A percentile compares a stretch with the other conserved stretches of the same genome.
Evolutionary conservation across 352 stramenopile species (phyloP).

Genomic region (Pythium rishiriense): DNA sequence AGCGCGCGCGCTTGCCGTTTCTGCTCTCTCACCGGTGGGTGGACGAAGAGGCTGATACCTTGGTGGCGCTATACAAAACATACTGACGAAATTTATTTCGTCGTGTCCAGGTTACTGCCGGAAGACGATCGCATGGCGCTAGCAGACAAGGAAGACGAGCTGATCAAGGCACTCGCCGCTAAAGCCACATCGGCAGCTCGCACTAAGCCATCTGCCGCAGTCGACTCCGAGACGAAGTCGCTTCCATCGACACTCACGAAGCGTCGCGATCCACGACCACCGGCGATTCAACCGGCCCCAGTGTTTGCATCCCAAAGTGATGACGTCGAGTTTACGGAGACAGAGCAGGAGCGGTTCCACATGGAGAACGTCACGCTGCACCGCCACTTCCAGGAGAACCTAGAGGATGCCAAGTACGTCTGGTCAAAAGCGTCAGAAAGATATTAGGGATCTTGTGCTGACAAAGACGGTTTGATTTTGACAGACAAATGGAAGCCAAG

Average conservation of each 20-base stretch:
- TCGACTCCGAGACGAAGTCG: neutral
- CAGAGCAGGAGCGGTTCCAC: conserved; percentile 56
- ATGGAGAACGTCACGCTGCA: conserved; percentile 78
- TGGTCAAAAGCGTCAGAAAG: too few species aligned
- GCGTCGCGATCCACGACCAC: neutral
- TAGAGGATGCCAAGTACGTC: conserved; percentile 83
- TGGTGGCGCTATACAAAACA: neutral
- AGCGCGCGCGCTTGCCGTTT: conserved; percentile 63
- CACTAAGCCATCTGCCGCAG: neutral
- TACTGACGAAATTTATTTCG: neutral
- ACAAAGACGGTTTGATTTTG: neutral
- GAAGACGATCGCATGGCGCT: conserved; percentile 57
- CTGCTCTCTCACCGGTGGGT: conserved; percentile 56
- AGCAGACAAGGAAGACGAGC: conserved; percentile 48
- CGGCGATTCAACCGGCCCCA: conserved; percentile 11
- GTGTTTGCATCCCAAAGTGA: conserved; percentile 50
- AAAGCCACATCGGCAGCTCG: conserved; percentile 21
- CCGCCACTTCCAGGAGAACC: conserved; percentile 83
- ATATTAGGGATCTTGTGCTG: neutral
- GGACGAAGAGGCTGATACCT: neutral
- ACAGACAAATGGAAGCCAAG: conserved; percentile 82
- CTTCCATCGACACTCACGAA: conserved; percentile 2
- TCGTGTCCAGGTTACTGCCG: conserved; percentile 47
- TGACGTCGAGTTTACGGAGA: conserved; percentile 62
- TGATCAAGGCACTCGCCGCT: conserved; percentile 33